These are phyloP conservation scores for Diaporthe amygdali DNA, from an alignment of 2,329 filamentous ascomycete species.

Conservation along the genomic window DNA sequence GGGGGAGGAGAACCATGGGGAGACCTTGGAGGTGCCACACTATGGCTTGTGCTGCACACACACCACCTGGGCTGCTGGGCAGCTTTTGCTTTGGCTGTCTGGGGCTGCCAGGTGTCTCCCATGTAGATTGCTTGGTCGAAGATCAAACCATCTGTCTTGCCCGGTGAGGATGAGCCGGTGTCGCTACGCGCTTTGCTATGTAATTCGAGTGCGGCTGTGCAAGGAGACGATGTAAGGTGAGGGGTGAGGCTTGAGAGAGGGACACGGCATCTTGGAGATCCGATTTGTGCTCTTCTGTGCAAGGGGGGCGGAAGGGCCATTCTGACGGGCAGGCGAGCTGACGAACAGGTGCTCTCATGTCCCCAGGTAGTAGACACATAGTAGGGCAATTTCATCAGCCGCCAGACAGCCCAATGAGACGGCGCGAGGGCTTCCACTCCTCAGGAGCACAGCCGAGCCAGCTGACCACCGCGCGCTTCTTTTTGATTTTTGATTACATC, in stretches of 20 bases:
- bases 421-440: neutral
- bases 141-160: conserved; percentile 10
- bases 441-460: neutral
- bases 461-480: conserved; percentile 16
- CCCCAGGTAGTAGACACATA: too few relatives aligned
- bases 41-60: neutral
- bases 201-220: conserved; percentile 17
- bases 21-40: neutral
- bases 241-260: neutral
- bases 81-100: neutral
- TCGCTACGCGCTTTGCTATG: conserved; percentile 17
- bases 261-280: conserved; percentile 8
- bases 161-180: conserved; percentile 12
- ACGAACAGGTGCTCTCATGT: too few relatives aligned
- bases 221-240: neutral
- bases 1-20: neutral
- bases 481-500: neutral
- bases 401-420: conserved; percentile 24
- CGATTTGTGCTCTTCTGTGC: conserved; percentile 4
- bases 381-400: conserved; percentile 18
- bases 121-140: neutral
- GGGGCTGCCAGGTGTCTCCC: neutral
- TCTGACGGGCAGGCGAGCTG: neutral
- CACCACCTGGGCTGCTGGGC: too few relatives aligned
- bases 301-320: neutral